A percentile compares a stretch with the other conserved stretches of the same genome.
These are phyloP conservation scores for Geranomyces michiganensis DNA, from an alignment of 192 early-diverging fungal genomes.

Conservation along the genomic window DNA sequence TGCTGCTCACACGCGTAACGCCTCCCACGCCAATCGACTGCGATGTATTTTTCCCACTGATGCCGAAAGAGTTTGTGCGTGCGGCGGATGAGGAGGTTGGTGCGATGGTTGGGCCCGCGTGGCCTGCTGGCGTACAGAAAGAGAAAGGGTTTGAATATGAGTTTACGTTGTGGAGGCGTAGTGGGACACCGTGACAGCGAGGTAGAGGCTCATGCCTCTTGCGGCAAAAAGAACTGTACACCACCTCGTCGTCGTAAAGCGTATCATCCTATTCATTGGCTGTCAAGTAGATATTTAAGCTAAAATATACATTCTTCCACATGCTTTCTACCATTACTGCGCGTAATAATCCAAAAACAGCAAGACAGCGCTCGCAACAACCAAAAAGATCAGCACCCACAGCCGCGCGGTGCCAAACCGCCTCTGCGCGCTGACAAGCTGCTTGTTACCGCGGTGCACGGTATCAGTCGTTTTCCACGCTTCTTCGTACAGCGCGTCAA, in stretches of 20 bases:
- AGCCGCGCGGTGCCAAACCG: conserved; percentile 41
- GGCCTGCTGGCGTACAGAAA: conserved; percentile 48
- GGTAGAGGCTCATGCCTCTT: no score
- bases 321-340: neutral
- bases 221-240: no score
- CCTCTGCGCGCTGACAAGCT: conserved; percentile 38
- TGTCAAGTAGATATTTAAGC: no score
- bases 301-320: no score
- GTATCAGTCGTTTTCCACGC: conserved; percentile 39
- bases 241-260: no score
- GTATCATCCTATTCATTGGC: no score
- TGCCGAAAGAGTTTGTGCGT: conserved; percentile 45
- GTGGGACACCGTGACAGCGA: no score
- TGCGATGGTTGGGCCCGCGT: conserved; percentile 41
- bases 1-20: conserved; percentile 74
- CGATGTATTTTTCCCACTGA: conserved; percentile 79
- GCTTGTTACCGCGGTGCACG: conserved; percentile 38
- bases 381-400: conserved; percentile 49
- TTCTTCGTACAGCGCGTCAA: conserved; percentile 47
- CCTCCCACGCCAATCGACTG: conserved; percentile 59
- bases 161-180: conserved; percentile 54
- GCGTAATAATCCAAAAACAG: conserved; percentile 49
- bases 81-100: conserved; percentile 57
- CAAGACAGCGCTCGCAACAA: conserved; percentile 40
- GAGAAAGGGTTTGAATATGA: conserved; percentile 65